A percentile compares a stretch with the other conserved stretches of the same genome.
Conservation (phyloP, 257 asterid species). For the Ballota nigra region DNA sequence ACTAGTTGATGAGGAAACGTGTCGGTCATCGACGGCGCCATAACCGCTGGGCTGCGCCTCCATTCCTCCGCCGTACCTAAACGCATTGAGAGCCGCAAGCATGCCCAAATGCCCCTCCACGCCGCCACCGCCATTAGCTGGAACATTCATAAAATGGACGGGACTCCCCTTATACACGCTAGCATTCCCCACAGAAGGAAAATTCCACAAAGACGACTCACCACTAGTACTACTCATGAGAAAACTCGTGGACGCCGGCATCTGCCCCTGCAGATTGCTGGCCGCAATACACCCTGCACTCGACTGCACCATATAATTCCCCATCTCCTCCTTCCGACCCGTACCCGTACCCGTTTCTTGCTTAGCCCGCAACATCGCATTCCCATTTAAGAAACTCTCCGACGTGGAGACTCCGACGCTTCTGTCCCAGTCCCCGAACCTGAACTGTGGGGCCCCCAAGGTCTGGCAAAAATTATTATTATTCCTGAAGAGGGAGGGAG, state of each 20-base stretch:
- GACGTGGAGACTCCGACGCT: not conserved
- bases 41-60: conserved; percentile 24
- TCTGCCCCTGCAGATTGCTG: too few relatives aligned
- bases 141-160: conserved; percentile 47
- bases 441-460: conserved; percentile 28
- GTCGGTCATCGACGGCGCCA: conserved; percentile 30
- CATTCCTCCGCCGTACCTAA: conserved; percentile 31
- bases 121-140: conserved; percentile 25
- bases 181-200: conserved; percentile 30
- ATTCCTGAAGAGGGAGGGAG: conserved; percentile 41
- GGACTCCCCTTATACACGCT: conserved; percentile 35
- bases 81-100: conserved; percentile 47
- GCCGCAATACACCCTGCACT: conserved; percentile 37
- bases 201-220: conserved; percentile 49
- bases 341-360: conserved; percentile 36
- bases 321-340: conserved; percentile 41
- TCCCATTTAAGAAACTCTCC: conserved; percentile 22
- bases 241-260: conserved; percentile 33
- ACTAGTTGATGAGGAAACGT: not conserved
- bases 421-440: conserved; percentile 1
- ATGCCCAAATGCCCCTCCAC: conserved; percentile 56
- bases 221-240: conserved; percentile 38
- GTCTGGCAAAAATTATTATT: conserved; percentile 16
- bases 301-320: conserved; percentile 34
- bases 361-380: conserved; percentile 44